Conservation (phyloP, 2,329 filamentous ascomycete species). For the Hymenoscyphus fructigenus region DNA sequence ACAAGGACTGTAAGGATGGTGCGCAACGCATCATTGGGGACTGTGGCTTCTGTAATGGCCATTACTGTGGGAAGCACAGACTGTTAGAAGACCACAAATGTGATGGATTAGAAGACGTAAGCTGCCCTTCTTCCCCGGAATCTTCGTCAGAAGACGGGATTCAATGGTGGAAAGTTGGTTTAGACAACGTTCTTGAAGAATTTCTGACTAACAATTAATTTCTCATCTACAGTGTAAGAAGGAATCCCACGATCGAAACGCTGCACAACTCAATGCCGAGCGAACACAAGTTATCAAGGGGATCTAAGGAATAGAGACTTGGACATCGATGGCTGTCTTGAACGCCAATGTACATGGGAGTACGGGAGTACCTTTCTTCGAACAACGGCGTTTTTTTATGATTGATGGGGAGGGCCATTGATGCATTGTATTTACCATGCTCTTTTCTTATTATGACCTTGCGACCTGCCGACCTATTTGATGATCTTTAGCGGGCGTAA, state of each 20-base stretch:
- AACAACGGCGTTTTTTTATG: conserved; percentile 8
- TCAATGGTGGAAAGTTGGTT: conserved; percentile 45
- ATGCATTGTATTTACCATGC: conserved; percentile 21
- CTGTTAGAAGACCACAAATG: conserved; percentile 95
- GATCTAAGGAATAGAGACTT: conserved; percentile 53
- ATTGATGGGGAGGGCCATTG: conserved; percentile 8
- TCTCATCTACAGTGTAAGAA: conserved; percentile 73
- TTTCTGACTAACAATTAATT: conserved; percentile 40
- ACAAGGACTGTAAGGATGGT: conserved; percentile 83
- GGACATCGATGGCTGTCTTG: not conserved
- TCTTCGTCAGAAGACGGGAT: conserved; percentile 2
- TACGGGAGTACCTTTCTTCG: not conserved
- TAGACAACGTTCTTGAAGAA: conserved; percentile 33
- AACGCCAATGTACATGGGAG: not conserved
- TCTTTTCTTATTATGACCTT: not conserved
- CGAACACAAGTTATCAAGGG: conserved; percentile 92
- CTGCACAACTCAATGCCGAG: conserved; percentile 87
- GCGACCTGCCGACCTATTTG: not conserved
- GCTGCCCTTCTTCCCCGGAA: conserved; percentile 37
- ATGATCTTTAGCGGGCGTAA: conserved; percentile 23
- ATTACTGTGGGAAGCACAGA: conserved; percentile 93
- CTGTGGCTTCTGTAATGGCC: conserved; percentile 90
- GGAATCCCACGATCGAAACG: conserved; percentile 92
- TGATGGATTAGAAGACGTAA: conserved; percentile 82
- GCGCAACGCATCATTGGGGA: conserved; percentile 95